phyloP scores from a whole-genome alignment of 495 filamentous ascomycete species.

The Lophiotrema nucula region DNA sequence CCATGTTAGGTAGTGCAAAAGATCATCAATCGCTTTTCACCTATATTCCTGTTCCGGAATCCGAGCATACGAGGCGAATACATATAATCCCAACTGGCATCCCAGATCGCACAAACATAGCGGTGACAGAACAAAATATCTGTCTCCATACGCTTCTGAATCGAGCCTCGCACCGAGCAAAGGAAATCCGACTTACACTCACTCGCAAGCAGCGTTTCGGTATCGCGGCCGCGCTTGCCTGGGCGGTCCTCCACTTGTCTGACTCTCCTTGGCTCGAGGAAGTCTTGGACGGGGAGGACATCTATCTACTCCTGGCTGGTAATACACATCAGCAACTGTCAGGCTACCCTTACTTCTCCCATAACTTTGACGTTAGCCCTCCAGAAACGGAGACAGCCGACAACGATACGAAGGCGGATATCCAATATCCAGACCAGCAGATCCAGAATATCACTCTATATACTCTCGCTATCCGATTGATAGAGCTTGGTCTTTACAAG shows the following conservation, averaged over 20 bases:
- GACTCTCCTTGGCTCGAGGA: constrained; percentile 13
- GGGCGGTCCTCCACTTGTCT: constrained; percentile 19
- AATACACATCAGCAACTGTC: background rate
- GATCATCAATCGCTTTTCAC: no score
- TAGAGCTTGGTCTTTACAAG: constrained; percentile 11
- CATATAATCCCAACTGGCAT: no score
- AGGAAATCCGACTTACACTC: background rate
- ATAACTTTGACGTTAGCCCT: background rate
- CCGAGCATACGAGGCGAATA: no score
- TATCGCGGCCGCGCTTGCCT: constrained; percentile 11
- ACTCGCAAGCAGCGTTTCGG: constrained; percentile 13
- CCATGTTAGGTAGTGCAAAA: no score
- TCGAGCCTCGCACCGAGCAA: background rate
- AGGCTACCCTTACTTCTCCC: constrained; percentile 4
- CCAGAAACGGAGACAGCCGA: background rate
- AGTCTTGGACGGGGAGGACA: background rate
- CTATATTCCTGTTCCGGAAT: no score
- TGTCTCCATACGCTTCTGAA: background rate
- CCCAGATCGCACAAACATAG: no score
- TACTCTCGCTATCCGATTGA: constrained; percentile 13
- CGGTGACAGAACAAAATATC: no score
- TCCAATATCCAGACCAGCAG: constrained; percentile 16
- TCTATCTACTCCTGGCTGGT: constrained; percentile 3
- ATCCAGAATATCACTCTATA: constrained; percentile 14
- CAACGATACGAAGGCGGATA: background rate